Evolutionary conservation across 768 basidiomycete species (phyloP), one percentile per base, ranked within the genome.

Genomic region (Peribolospora baueri): DNA sequence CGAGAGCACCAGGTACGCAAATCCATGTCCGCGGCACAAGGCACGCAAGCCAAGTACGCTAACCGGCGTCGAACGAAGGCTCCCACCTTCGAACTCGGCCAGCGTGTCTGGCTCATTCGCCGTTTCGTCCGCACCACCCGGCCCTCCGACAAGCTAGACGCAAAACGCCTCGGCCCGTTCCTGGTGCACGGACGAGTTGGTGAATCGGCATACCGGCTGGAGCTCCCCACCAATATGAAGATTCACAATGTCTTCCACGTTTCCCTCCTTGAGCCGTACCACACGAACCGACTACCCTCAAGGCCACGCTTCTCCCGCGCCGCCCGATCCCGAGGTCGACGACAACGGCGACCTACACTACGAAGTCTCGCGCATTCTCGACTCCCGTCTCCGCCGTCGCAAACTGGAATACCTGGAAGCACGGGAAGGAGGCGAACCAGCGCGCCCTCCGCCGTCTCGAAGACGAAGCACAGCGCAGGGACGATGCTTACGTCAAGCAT

Each of bases 211-310:
- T 70, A 67, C 55, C 57, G 61, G 8, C 66, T 71, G 36, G n/a
- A 57, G 1, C 65, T 71, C 7, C 70, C 70, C 14, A 48, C 60
- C 4, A 63, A 63, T 39, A 60, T 72, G 39, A 59, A 59, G 14
- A 61, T 72, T 11, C 68, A 71, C 46, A 69, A 68, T 36, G 67
- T 71, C 8, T 71, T 73, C 61, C 63, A 71, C 57, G 63, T 65
- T 36, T 70, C 67, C 5, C 68, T 59, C 2, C 58, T 66, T 3
- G 25, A 25, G 25, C 25, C 25, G 25, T 25, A 25, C 25, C 25
- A 25, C 1, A 1, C 25, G 25, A 25, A 25, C 1, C 25, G 25
- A 25, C 25, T 25, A 25, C 25, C 25, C 25, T 25, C 25, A 25
- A 25, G 25, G 25, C 25, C 25, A 25, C 25, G 41, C 39, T 9